Conservation (phyloP, 2,329 filamentous ascomycete genomes). For the Magnaporthiopsis incrustans region DNA sequence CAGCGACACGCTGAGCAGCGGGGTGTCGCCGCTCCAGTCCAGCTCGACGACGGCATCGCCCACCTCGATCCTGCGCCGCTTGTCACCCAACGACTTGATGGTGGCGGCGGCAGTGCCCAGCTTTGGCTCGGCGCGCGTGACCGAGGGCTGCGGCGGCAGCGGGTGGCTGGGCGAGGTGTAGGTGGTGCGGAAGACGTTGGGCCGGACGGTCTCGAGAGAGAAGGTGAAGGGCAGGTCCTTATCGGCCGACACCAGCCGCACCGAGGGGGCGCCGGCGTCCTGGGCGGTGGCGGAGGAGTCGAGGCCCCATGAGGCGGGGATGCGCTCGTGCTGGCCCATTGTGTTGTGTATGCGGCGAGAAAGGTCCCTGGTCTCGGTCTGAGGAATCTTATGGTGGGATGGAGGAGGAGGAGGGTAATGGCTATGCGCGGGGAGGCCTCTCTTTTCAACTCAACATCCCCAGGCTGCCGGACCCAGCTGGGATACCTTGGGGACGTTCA, state of each 20-base stretch:
- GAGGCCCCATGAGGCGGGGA: constrained; percentile 12
- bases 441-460: no score
- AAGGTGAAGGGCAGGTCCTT: constrained; percentile 41
- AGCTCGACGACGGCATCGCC: constrained; percentile 45
- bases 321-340: constrained; percentile 16
- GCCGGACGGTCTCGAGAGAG: constrained; percentile 52
- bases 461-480: no score
- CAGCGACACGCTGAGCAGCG: constrained; percentile 38
- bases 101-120: constrained; percentile 24
- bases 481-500: no score
- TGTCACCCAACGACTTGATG: constrained; percentile 22
- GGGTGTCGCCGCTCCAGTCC: constrained; percentile 38
- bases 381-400: no score
- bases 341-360: constrained; percentile 13
- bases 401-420: no score
- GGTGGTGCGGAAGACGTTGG: constrained; percentile 59
- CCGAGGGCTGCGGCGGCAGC: constrained; percentile 57
- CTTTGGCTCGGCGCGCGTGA: constrained; percentile 32
- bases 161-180: constrained; percentile 56
- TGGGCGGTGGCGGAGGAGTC: constrained; percentile 13
- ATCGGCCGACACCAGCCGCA: constrained; percentile 30
- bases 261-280: constrained; percentile 19
- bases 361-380: no score
- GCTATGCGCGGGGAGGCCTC: no score
- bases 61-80: constrained; percentile 34